Conservation (phyloP, 2,329 filamentous ascomycete species). For the Diaporthe vaccinii region DNA sequence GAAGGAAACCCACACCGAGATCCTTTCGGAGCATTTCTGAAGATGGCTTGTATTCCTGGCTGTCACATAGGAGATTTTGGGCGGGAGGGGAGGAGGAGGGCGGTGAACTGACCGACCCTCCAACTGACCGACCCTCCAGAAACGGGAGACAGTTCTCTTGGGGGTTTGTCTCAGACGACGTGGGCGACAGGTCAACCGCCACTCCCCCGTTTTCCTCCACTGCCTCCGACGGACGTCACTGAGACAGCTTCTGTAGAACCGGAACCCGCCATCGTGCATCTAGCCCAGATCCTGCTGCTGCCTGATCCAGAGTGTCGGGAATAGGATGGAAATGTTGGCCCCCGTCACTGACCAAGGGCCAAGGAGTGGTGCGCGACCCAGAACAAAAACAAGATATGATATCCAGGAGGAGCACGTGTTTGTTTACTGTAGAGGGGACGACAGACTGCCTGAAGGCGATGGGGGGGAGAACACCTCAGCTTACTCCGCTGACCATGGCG, state of each 20-base stretch:
- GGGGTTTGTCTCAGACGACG: slow-evolving; percentile 23
- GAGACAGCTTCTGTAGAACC: slow-evolving; percentile 38
- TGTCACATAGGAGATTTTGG: background rate
- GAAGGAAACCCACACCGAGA: background rate
- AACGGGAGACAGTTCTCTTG: background rate
- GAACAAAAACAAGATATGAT: background rate
- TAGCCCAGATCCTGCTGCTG: slow-evolving; percentile 5
- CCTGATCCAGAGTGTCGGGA: slow-evolving; percentile 38
- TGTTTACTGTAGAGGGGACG: background rate
- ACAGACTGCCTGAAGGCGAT: background rate
- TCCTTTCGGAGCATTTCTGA: background rate
- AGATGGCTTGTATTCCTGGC: background rate
- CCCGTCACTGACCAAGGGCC: background rate
- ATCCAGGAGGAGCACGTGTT: background rate
- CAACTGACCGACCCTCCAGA: slow-evolving; percentile 1
- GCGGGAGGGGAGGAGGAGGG: background rate
- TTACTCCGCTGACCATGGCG: background rate
- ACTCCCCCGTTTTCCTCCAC: background rate
- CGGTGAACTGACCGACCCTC: slow-evolving; percentile 7
- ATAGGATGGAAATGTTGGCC: slow-evolving; percentile 13
- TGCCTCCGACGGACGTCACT: slow-evolving; percentile 17
- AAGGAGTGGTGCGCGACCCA: slow-evolving; percentile 5
- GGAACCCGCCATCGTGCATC: slow-evolving; percentile 28
- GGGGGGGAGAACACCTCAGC: background rate
- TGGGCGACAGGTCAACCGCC: slow-evolving; percentile 21